phyloP scores from a whole-genome alignment of 768 basidiomycete genomes.

The Pisolithus tinctorius region DNA sequence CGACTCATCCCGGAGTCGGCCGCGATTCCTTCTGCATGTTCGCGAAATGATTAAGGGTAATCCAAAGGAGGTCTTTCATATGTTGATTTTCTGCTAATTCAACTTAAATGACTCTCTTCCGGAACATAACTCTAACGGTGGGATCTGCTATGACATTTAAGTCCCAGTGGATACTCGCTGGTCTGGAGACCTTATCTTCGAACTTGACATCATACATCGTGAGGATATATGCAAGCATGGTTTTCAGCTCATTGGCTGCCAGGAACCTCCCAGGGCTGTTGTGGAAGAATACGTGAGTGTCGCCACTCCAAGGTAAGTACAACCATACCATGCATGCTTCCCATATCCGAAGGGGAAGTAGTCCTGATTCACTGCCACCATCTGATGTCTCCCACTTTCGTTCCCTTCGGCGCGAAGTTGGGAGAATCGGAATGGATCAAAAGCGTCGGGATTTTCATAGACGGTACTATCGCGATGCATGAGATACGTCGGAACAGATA shows the following conservation, averaged over 20 bases:
- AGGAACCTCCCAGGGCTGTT: slow-evolving; percentile 37
- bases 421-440: slow-evolving; percentile 47
- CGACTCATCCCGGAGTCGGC: no score
- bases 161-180: no score
- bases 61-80: no score
- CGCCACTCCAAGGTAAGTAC: no score
- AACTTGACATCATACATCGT: slow-evolving; percentile 36
- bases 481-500: slow-evolving; percentile 17
- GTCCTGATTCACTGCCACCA: slow-evolving; percentile 25
- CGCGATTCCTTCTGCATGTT: no score
- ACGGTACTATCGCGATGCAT: slow-evolving; percentile 12
- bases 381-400: slow-evolving; percentile 28
- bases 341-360: slow-evolving; percentile 16
- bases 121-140: no score
- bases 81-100: no score
- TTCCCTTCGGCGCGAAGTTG: slow-evolving; percentile 26
- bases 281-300: no score
- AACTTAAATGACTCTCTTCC: no score
- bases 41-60: no score
- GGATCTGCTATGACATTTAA: no score
- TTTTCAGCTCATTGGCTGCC: slow-evolving; percentile 36
- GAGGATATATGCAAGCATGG: slow-evolving; percentile 37
- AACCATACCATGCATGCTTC: no score
- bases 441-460: slow-evolving; percentile 29
- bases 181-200: slow-evolving; percentile 17